Evolutionary conservation across 2,329 filamentous ascomycete species (phyloP), one percentile per base, ranked within the genome.

Genomic region (Sarocladiaceae sp.): DNA sequence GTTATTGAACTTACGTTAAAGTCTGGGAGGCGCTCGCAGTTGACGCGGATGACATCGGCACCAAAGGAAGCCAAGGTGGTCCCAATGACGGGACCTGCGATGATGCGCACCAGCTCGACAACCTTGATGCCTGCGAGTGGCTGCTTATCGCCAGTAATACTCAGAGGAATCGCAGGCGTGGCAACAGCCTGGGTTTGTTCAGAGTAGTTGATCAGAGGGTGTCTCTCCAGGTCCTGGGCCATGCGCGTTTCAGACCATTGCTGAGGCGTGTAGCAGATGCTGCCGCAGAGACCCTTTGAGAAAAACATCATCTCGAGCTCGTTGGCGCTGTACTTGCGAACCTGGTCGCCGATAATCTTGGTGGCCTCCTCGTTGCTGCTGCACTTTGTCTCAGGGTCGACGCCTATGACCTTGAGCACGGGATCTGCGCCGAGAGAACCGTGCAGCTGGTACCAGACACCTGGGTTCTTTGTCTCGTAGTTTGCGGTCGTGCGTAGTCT

Each of bases 401-500:
- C 49, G 18, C 55, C 55, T 20, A 57, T 53, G 20, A 55, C 54
- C 2, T 47, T 41, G 1, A 58, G 26, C 43, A 55, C 55, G 9
- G 55, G 48, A 50, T 50, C 55, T 6, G 33, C 10, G n/a, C 12
- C 10, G 5, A 35, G 18, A 18, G 33, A 35, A 4, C 73, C 73
- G 44, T 76, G 70, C 1, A 77, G 58, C 10, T 69, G 70, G 52
- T 72, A 77, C 67, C 68, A 74, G 1, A 66, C 62, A 1, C 61
- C 58, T 0, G 61, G 55, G 26, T 69, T 57, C n/a, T 61, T 65
- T 1, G 73, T 76, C 6, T 65, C 67, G 48, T 75, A 76, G 35
- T 73, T 62, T 2, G 62, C 67, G 6, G 67, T 70, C 3, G 62
- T 54, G 15, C 70, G 63, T 33, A 64, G 65, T 24, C 61, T 60